These are phyloP conservation scores for Avena sativa DNA, from an alignment of 176 grass and related monocot genomes.

Conservation along the genomic window DNA sequence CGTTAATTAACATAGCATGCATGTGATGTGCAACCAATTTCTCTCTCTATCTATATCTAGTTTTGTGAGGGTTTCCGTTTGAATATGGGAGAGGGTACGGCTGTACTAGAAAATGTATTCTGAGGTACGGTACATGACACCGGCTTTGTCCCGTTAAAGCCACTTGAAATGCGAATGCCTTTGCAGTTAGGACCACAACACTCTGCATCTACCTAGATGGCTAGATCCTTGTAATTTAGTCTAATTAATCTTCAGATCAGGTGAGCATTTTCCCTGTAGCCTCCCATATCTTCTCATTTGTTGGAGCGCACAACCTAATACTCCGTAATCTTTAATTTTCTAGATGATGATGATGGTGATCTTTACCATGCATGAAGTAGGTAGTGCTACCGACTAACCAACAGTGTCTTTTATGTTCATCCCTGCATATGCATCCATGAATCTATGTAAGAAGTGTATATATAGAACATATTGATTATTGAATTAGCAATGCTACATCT, in stretches of 20 bases:
- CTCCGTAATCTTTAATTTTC: no score
- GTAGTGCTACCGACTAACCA: no score
- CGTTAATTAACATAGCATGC: neutral
- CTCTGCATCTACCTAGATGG: neutral
- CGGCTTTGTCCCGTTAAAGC: conserved; percentile 26
- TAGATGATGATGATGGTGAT: neutral
- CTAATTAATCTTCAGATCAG: conserved; percentile 20
- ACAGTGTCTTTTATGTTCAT: no score
- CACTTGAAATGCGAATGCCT: neutral
- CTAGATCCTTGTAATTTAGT: neutral
- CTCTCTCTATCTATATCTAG: neutral
- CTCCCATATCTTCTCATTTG: neutral
- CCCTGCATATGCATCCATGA: no score
- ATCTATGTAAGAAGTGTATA: no score
- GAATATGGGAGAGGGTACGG: neutral
- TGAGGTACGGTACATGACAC: conserved; percentile 46
- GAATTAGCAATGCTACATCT: no score
- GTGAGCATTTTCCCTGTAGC: neutral
- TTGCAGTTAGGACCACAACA: conserved; percentile 32
- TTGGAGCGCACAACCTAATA: no score
- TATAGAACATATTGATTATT: no score
- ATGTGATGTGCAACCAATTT: conserved; percentile 30
- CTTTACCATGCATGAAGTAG: neutral
- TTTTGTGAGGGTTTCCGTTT: conserved; percentile 15
- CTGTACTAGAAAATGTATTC: neutral